Percentiles rank a stretch among this genome's conserved stretches.
These are phyloP conservation scores for Candida glucosophila DNA, from an alignment of 1,139 yeast genomes.

Conservation along the genomic window DNA sequence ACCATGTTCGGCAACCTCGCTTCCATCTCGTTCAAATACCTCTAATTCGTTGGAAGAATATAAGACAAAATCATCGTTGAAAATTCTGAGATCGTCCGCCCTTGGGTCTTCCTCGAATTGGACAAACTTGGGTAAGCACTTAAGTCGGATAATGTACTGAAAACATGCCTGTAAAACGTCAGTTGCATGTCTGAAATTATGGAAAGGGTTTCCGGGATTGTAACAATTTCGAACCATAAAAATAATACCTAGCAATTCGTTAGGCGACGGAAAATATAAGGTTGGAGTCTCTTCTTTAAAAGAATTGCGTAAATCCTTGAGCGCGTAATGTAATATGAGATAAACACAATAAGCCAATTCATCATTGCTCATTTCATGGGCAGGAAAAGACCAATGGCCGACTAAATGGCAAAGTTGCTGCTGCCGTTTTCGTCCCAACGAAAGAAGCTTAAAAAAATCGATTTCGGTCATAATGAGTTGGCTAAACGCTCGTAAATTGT, in stretches of 20 bases:
- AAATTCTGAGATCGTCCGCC: conserved; percentile 13
- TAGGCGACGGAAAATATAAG: conserved; percentile 15
- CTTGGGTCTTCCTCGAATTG: conserved; percentile 26
- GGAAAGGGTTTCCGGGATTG: conserved; percentile 81
- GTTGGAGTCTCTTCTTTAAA: conserved; percentile 14
- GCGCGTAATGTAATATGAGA: conserved; percentile 44
- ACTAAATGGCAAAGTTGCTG: conserved; percentile 26
- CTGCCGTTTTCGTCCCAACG: conserved; percentile 19
- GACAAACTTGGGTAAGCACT: conserved; percentile 34
- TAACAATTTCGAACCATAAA: conserved; percentile 68
- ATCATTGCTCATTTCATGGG: conserved; percentile 59
- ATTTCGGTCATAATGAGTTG: conserved; percentile 27
- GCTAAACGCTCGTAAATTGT: conserved; percentile 16
- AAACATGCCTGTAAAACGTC: conserved; percentile 91
- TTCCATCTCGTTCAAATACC: conserved; percentile 35
- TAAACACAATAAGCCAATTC: conserved; percentile 59
- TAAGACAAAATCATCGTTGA: conserved; percentile 8
- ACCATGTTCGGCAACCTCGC: conserved; percentile 17
- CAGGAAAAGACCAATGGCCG: conserved; percentile 54
- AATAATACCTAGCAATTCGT: conserved; percentile 46
- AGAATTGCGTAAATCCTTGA: conserved; percentile 17
- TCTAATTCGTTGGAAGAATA: conserved; percentile 47
- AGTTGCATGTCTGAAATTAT: conserved; percentile 90
- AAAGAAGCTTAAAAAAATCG: conserved; percentile 26
- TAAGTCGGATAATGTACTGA: conserved; percentile 45